Base-by-base conservation (phyloP, 2,329 filamentous ascomycete species). In the Sclerotinia minor region DNA sequence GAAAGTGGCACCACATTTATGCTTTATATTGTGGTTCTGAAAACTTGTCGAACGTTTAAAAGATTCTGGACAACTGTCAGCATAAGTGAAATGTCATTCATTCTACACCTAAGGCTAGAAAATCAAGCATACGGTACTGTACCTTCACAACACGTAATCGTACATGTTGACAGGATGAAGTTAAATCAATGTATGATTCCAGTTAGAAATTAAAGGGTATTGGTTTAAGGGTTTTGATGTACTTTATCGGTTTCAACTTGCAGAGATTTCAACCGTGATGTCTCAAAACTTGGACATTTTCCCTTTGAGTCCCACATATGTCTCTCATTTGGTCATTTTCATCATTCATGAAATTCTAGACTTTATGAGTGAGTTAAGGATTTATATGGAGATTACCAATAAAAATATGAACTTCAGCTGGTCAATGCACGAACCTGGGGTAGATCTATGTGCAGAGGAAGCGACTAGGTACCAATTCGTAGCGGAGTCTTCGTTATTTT, bases 381-480 rank as follows among this genome's bases (percentile, higher is more conserved):
- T 58, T 58, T 58, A 58, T 58, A 26, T 58, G 54, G 54, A 58
- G 54, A 60, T 60, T 38, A 47, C 58, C 58, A 60, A n/a, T 19
- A 15, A 38, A 24, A 35, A 6, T 5, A 7, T 49, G 24, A 47
- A n/a, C 21, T 49, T 35, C 26, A n/a, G 24, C 26, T 60, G 58
- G 58, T 44, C 58, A 49, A 60, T 60, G 58, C 58, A 60, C 26
- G 58, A 60, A 60, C 58, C 58, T 60, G 58, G 58, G 58, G 58
- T 60, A 60, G 58, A 60, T 60, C 44, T 35, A 11, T 60, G 44
- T 60, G 5, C 29, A 5, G 29, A 29, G 29, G 29, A 41, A 60
- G 58, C 9, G 44, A 32, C 21, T 24, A n/a, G n/a, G n/a, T n/a
- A 19, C 17, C 54, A 58, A 58, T 44, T 58, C n/a, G n/a, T 17